Percentiles rank a stretch among this genome's conserved stretches.
Evolutionary conservation across 345 rosid genomes (phyloP).

Genomic region (Mercurialis annua): DNA sequence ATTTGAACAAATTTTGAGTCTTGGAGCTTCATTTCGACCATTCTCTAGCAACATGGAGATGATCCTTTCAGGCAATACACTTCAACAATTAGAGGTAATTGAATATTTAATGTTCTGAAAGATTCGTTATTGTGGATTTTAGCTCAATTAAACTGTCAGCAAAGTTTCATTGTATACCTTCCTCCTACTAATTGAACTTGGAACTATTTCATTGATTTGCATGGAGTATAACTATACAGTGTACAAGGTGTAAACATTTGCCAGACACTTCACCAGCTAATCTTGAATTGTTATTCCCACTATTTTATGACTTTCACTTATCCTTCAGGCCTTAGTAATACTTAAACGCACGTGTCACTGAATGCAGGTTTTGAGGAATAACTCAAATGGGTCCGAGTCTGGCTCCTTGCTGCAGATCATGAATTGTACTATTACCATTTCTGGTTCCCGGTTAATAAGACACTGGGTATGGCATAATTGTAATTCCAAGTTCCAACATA

Average conservation of each 20-base stretch:
- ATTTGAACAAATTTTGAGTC: constrained; percentile 68
- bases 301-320: neutral
- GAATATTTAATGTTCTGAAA: neutral
- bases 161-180: neutral
- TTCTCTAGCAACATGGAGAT: constrained; percentile 68
- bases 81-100: constrained; percentile 89
- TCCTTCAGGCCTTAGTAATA: constrained; percentile 14
- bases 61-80: constrained; percentile 79
- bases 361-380: constrained; percentile 68
- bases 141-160: neutral
- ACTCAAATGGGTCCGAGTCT: constrained; percentile 72
- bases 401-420: constrained; percentile 73
- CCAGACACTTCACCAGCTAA: neutral
- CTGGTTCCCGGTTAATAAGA: constrained; percentile 86
- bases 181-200: neutral
- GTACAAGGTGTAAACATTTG: neutral
- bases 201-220: neutral
- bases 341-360: constrained; percentile 8
- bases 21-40: constrained; percentile 70
- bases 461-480: constrained; percentile 68
- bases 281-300: neutral
- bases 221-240: neutral
- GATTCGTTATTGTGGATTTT: neutral
- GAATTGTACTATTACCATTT: constrained; percentile 75
- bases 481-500: neutral